Evolutionary conservation across 768 basidiomycete species (phyloP).

Genomic region (Grammothele lineata): DNA sequence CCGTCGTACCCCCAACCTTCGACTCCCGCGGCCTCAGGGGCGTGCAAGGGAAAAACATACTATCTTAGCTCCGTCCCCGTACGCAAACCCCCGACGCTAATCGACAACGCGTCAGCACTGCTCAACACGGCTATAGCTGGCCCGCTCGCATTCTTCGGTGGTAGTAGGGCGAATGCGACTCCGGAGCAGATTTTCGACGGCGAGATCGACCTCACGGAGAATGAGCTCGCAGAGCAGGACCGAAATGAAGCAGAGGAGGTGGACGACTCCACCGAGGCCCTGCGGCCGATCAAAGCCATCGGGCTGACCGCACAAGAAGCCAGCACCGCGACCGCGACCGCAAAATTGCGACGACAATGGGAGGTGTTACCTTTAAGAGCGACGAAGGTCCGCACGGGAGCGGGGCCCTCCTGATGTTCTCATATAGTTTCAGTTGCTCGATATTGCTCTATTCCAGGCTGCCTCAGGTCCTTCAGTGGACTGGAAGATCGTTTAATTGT

Average conservation of each 20-base stretch:
- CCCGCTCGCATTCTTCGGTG: slow-evolving; percentile 53
- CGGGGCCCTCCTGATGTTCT: slow-evolving; percentile 1
- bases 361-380: slow-evolving; percentile 40
- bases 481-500: too few relatives aligned
- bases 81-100: slow-evolving; percentile 61
- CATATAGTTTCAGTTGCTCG: background rate
- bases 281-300: slow-evolving; percentile 53
- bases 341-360: slow-evolving; percentile 45
- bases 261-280: slow-evolving; percentile 62
- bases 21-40: slow-evolving; percentile 15
- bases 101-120: slow-evolving; percentile 69
- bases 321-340: slow-evolving; percentile 28
- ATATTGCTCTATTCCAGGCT: too few relatives aligned
- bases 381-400: slow-evolving; percentile 22
- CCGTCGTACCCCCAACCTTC: slow-evolving; percentile 50
- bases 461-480: too few relatives aligned
- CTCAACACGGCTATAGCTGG: slow-evolving; percentile 55
- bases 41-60: slow-evolving; percentile 58
- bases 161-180: slow-evolving; percentile 29
- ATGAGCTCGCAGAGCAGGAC: slow-evolving; percentile 77
- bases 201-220: slow-evolving; percentile 65
- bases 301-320: slow-evolving; percentile 36
- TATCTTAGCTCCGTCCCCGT: slow-evolving; percentile 63
- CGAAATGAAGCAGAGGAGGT: slow-evolving; percentile 74
- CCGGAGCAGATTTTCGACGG: slow-evolving; percentile 66